Evolutionary conservation across 176 grass and related monocot species (phyloP), one percentile per base, ranked within the genome.

Genomic region (Saccharum spontaneum): DNA sequence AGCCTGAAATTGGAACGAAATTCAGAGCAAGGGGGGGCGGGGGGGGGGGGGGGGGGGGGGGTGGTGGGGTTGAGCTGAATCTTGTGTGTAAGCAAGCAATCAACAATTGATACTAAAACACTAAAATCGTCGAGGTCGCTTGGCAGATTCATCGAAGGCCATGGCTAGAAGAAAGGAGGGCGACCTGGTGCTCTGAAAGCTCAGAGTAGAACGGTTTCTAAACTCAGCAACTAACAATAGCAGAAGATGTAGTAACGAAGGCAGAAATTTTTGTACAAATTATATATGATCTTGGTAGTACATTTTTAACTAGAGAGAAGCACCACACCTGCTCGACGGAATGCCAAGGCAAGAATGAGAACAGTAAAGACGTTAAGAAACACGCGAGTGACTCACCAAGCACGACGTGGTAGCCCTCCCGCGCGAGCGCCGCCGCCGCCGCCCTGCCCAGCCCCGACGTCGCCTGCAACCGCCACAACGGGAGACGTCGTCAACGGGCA

Each of bases 371-470:
- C 28, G 28, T 0, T 18, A 81, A 67, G 40, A 63, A 34, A 13
- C 64, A 30, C 1, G 28, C 69, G 60, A 4, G 1, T 10, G 15
- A 84, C 91, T 86, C 69, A 95, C 97, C 93, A 10, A 98, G 93
- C 81, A 94, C 82, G 49, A 98, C 88, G 61, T 79, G 84, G 92
- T 87, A 95, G 4, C 93, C 93, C 50, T 98, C 91, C 24, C 81
- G n/a, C n/a, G 89, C 93, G 26, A 98, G 79, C 46, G 82, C 88
- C 38, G 46, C 78, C 17, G 91, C 88, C 2, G 91, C 91, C 6
- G 91, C 91, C 68, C 50, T 84, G 0, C 97, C 97, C 78, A 98
- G 76, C 31, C 97, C 97, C 7, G 91, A 98, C 20, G 91, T 95
- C 14, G 88, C 93, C 95, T 98, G 63, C 54, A 80, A 11, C 13